Percentiles rank a stretch among this genome's conserved stretches.
Evolutionary conservation across 306 rosid species (phyloP).

Genomic region (Mimosa pudica): DNA sequence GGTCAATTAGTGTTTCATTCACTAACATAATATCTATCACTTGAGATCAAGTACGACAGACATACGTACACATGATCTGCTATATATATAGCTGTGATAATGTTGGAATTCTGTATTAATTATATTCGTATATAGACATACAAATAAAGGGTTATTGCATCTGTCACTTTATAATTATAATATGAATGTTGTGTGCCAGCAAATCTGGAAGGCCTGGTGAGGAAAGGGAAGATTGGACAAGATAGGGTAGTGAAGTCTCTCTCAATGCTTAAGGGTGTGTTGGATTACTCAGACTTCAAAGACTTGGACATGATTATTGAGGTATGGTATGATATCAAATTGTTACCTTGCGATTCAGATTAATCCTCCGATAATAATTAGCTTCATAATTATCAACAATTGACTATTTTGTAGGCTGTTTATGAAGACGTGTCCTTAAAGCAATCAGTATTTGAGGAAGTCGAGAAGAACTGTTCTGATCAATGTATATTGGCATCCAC

Average conservation of each 20-base stretch:
- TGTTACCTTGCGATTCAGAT: neutral
- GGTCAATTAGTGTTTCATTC: neutral
- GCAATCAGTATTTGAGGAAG: neutral
- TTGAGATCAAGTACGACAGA: neutral
- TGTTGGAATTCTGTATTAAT: neutral
- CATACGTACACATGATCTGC: neutral
- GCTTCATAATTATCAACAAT: neutral
- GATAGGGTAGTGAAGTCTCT: neutral
- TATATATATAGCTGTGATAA: neutral
- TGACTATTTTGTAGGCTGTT: neutral
- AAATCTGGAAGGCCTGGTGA: neutral
- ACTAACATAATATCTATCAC: neutral
- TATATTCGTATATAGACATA: neutral
- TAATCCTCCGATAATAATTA: neutral
- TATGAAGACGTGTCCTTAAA: neutral
- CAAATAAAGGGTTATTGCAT: neutral
- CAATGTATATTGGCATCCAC: neutral
- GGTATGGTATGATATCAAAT: neutral
- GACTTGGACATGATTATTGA: neutral
- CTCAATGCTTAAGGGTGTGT: neutral
- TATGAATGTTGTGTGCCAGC: neutral
- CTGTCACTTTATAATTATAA: neutral
- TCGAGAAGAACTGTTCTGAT: neutral
- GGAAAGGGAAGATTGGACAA: conserved; percentile 1
- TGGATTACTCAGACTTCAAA: neutral